Evolutionary conservation across 176 grass and related monocot species (phyloP).

Genomic region (Dendrocalamus sinicus): DNA sequence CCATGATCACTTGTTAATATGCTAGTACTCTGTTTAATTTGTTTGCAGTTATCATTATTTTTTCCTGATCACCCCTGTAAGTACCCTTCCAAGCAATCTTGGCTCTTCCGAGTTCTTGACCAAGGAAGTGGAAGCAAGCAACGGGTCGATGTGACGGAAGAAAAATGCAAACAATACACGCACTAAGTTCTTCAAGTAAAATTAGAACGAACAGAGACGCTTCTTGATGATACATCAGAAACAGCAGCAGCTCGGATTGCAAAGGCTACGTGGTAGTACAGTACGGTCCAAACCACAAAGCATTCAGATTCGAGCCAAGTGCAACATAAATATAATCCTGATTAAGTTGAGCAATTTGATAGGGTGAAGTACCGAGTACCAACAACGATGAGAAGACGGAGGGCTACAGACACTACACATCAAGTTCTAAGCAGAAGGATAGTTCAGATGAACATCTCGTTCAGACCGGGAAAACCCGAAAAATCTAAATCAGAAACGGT

Average conservation of each 20-base stretch:
- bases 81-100: background rate
- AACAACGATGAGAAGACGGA: background rate
- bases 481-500: background rate
- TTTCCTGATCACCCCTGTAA: background rate
- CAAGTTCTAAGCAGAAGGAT: slow-evolving; percentile 9
- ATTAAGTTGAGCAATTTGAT: background rate
- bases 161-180: background rate
- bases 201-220: background rate
- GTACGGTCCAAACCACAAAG: background rate
- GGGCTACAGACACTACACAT: background rate
- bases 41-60: background rate
- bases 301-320: background rate
- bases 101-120: no score
- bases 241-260: background rate
- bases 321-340: background rate
- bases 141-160: background rate
- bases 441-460: slow-evolving; percentile 11
- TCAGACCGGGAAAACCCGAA: background rate
- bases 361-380: background rate
- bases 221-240: background rate
- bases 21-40: background rate
- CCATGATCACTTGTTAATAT: background rate
- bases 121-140: background rate
- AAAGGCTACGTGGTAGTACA: background rate
- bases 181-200: background rate